Conservation (phyloP, 306 rosid genomes). For the Delonix regia region DNA sequence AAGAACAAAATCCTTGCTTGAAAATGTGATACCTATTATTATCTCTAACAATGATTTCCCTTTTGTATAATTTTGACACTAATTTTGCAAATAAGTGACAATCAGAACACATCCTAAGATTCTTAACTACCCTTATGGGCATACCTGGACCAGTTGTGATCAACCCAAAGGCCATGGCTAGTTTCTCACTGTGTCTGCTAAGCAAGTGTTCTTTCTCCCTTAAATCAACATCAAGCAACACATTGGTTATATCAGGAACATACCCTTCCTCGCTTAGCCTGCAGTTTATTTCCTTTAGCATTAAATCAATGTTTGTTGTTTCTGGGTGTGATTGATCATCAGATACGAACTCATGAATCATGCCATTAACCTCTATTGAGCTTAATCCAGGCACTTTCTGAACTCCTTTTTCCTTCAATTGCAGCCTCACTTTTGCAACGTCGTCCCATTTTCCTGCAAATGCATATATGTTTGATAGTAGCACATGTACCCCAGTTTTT, state of each 20-base stretch:
- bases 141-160: slow-evolving; percentile 49
- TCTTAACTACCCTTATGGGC: slow-evolving; percentile 72
- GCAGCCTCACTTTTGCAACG: slow-evolving; percentile 81
- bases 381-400: slow-evolving; percentile 73
- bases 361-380: slow-evolving; percentile 60
- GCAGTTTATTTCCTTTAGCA: slow-evolving; percentile 64
- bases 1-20: slow-evolving; percentile 67
- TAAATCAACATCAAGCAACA: slow-evolving; percentile 71
- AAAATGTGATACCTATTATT: slow-evolving; percentile 72
- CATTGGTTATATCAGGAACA: slow-evolving; percentile 76
- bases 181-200: slow-evolving; percentile 74
- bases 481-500: slow-evolving; percentile 61
- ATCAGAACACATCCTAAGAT: slow-evolving; percentile 79
- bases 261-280: slow-evolving; percentile 64
- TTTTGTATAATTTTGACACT: slow-evolving; percentile 54
- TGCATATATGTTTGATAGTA: slow-evolving; percentile 76
- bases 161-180: slow-evolving; percentile 78
- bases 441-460: slow-evolving; percentile 79
- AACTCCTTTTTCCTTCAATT: slow-evolving; percentile 64
- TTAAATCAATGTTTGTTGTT: slow-evolving; percentile 44
- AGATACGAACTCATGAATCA: slow-evolving; percentile 71
- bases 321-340: slow-evolving; percentile 63
- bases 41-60: slow-evolving; percentile 72
- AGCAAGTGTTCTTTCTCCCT: slow-evolving; percentile 68
- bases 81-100: slow-evolving; percentile 78